Conservation (phyloP, 441 rosid species). For the Populus hybrid region DNA sequence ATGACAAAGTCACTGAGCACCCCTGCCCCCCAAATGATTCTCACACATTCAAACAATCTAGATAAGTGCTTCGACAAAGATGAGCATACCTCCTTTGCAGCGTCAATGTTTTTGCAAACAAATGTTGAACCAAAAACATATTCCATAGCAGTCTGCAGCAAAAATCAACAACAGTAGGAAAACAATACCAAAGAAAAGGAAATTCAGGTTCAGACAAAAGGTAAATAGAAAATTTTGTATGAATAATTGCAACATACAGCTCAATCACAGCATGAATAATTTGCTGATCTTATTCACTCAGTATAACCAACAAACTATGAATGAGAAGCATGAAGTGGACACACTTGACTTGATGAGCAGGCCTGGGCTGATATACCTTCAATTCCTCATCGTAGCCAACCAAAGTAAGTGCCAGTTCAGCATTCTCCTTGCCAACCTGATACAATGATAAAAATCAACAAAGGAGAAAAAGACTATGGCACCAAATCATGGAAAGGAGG, state of each 20-base stretch:
- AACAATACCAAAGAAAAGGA: not conserved
- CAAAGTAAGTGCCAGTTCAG: slow-evolving; percentile 87
- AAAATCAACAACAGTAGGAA: slow-evolving; percentile 23
- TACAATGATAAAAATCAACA: slow-evolving; percentile 6
- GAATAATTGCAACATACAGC: not conserved
- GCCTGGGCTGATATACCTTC: slow-evolving; percentile 43
- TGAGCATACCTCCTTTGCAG: too few species aligned
- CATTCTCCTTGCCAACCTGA: slow-evolving; percentile 93
- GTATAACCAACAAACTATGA: not conserved
- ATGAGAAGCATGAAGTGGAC: not conserved
- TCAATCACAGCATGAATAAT: not conserved
- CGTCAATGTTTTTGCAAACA: too few species aligned
- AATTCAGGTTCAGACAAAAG: slow-evolving; percentile 3
- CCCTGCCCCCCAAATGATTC: too few species aligned
- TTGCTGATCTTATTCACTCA: not conserved
- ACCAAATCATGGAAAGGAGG: slow-evolving; percentile 1
- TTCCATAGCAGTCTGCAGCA: slow-evolving; percentile 75
- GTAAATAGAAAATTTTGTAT: not conserved
- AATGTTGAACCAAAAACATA: too few species aligned
- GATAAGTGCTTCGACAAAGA: too few species aligned
- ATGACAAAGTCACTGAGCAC: too few species aligned
- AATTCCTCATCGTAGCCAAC: slow-evolving; percentile 78
- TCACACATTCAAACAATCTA: too few species aligned
- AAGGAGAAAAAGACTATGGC: not conserved
- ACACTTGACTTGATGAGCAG: not conserved